These are phyloP conservation scores for Cunninghamia lanceolata DNA, from an alignment of 75 land plant species.

Conservation along the genomic window DNA sequence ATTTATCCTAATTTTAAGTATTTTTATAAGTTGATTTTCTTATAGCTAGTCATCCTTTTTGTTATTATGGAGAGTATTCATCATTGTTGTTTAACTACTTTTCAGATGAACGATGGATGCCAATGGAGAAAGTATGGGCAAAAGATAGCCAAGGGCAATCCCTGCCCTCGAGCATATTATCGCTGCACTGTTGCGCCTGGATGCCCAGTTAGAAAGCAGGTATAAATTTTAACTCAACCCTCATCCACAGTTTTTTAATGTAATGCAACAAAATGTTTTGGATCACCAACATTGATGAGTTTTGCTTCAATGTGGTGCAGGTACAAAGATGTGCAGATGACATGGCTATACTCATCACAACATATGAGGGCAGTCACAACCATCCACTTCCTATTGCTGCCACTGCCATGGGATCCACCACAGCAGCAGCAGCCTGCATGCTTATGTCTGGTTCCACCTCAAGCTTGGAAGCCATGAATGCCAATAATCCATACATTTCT, in stretches of 20 bases:
- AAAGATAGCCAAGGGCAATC: conserved; percentile 95
- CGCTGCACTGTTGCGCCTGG: conserved; percentile 82
- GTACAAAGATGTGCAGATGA: conserved; percentile 97
- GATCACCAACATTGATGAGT: neutral
- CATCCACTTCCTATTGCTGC: conserved; percentile 85
- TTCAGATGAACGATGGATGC: conserved; percentile 90
- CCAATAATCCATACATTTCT: neutral
- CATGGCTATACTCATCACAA: conserved; percentile 81
- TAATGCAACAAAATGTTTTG: neutral
- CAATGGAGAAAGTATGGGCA: conserved; percentile 98
- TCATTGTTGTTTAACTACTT: neutral
- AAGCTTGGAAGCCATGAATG: conserved; percentile 4
- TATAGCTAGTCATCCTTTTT: no score
- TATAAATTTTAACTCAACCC: neutral
- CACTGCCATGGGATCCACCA: conserved; percentile 97
- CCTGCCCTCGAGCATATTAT: conserved; percentile 89
- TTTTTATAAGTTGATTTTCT: no score
- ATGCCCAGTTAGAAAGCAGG: conserved; percentile 95
- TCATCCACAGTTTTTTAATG: neutral
- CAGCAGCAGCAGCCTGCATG: conserved; percentile 87
- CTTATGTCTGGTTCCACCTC: conserved; percentile 61
- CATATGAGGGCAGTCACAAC: conserved; percentile 93
- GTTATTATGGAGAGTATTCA: no score
- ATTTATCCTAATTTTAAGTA: no score
- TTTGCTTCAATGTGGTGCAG: conserved; percentile 16